These are phyloP conservation scores for Haplographium delicatum DNA, from an alignment of 495 filamentous ascomycete genomes.

Conservation along the genomic window DNA sequence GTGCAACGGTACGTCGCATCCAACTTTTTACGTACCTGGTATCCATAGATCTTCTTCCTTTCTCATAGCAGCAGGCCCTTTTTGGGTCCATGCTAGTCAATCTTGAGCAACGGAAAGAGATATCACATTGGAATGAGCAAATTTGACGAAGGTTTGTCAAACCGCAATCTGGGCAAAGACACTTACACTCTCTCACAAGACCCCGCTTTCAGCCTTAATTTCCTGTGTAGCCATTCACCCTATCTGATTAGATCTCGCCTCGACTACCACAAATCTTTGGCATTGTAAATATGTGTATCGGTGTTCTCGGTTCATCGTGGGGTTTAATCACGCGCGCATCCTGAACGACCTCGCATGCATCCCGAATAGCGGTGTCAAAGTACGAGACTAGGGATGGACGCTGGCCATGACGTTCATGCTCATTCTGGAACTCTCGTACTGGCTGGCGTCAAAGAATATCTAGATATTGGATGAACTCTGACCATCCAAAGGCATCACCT, in stretches of 20 bases:
- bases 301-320: not conserved
- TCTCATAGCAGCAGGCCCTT: not conserved
- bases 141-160: not conserved
- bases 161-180: not conserved
- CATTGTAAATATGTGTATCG: not conserved
- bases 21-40: not conserved
- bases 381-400: too few species aligned
- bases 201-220: not conserved
- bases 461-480: not conserved
- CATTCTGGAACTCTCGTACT: too few species aligned
- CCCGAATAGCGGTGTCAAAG: not conserved
- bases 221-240: conserved; percentile 12
- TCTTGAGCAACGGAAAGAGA: not conserved
- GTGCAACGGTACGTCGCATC: conserved; percentile 2
- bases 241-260: conserved; percentile 3
- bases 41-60: not conserved
- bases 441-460: too few species aligned
- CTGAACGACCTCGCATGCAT: conserved; percentile 1
- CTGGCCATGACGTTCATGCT: too few species aligned
- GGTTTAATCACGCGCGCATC: conserved; percentile 1
- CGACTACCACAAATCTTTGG: not conserved
- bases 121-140: not conserved
- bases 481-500: not conserved
- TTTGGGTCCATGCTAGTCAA: not conserved
- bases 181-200: not conserved